A percentile compares a stretch with the other conserved stretches of the same genome.
Evolutionary conservation across 495 filamentous ascomycete genomes (phyloP).

Genomic region (Hyaloscypha bicolor): DNA sequence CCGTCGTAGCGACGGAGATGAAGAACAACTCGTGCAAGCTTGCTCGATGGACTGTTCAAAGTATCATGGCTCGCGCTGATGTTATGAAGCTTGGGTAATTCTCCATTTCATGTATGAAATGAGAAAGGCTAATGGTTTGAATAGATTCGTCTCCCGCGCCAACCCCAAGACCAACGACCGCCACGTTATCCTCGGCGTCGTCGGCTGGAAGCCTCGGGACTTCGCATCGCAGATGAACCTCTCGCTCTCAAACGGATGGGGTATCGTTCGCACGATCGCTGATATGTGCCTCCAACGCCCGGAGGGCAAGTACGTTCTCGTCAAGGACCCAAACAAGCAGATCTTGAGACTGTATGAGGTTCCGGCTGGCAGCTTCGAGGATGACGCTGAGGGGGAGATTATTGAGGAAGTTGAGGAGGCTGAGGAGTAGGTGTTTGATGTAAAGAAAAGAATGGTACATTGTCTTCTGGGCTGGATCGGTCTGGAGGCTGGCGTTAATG

Average conservation of each 20-base stretch:
- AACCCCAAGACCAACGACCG: constrained; percentile 87
- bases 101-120: constrained; percentile 5
- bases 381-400: constrained; percentile 46
- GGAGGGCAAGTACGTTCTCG: constrained; percentile 72
- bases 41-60: constrained; percentile 94
- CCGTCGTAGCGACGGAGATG: constrained; percentile 98
- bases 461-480: neutral
- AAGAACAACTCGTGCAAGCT: constrained; percentile 99
- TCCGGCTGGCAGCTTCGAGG: constrained; percentile 83
- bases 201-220: constrained; percentile 95
- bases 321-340: constrained; percentile 94
- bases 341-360: constrained; percentile 92
- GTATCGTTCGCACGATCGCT: constrained; percentile 94
- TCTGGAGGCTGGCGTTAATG: neutral
- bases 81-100: constrained; percentile 93
- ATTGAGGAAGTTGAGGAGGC: constrained; percentile 31
- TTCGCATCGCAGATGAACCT: constrained; percentile 98
- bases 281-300: constrained; percentile 80
- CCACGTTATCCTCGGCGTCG: constrained; percentile 93
- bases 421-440: constrained; percentile 23
- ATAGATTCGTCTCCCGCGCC: constrained; percentile 87
- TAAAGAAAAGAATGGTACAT: neutral
- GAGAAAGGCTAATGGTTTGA: constrained; percentile 23
- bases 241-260: constrained; percentile 95
- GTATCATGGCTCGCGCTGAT: constrained; percentile 92